Conservation (phyloP, 495 filamentous ascomycete genomes). For the Xylona heveae region DNA sequence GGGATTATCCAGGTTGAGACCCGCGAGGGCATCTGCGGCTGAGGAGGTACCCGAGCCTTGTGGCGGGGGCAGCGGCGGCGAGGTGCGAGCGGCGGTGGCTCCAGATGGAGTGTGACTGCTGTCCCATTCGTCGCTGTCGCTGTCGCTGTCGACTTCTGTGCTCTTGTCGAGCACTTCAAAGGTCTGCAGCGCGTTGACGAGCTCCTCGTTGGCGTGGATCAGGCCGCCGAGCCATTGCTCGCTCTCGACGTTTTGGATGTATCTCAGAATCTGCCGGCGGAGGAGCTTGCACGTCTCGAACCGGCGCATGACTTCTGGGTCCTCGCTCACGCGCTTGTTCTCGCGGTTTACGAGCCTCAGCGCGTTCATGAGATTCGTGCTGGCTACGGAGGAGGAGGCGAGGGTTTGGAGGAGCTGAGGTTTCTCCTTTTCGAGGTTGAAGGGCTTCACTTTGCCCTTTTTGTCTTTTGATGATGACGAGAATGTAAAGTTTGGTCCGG, state of each 20-base stretch:
- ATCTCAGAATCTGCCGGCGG: conserved; percentile 64
- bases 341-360: conserved; percentile 85
- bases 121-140: conserved; percentile 32
- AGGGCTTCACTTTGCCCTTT: conserved; percentile 13
- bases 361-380: conserved; percentile 77
- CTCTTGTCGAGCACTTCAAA: conserved; percentile 91
- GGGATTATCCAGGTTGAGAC: no score
- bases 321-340: conserved; percentile 67
- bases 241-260: conserved; percentile 32
- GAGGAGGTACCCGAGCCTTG: no score
- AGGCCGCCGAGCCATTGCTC: conserved; percentile 25
- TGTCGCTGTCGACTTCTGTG: conserved; percentile 91
- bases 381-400: conserved; percentile 67
- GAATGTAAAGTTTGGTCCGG: conserved; percentile 3
- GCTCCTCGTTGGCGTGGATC: conserved; percentile 23
- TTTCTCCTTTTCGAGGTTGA: conserved; percentile 8
- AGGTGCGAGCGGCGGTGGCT: no score
- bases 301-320: conserved; percentile 45
- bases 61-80: no score
- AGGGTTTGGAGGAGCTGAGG: conserved; percentile 51
- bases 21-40: no score
- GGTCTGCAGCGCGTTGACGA: conserved; percentile 81
- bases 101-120: conserved; percentile 11
- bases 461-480: conserved; percentile 21
- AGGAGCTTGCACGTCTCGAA: conserved; percentile 78